These are phyloP conservation scores for Tubosaeta sp. DNA, from an alignment of 768 basidiomycete genomes.

Conservation along the genomic window DNA sequence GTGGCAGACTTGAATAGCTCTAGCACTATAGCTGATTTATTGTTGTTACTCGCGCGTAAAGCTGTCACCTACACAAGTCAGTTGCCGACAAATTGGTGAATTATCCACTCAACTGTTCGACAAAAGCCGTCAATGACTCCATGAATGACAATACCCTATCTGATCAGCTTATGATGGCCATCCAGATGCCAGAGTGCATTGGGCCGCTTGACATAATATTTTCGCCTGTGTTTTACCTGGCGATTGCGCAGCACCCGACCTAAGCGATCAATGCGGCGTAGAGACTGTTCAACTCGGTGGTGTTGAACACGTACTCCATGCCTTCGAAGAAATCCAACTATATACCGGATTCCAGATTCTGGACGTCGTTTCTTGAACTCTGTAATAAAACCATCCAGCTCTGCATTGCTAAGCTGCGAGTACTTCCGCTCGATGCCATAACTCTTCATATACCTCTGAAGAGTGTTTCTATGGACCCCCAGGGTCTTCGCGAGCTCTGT, in stretches of 20 bases:
- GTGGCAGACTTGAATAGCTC: not conserved
- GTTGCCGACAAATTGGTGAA: too few species aligned
- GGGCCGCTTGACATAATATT: not conserved
- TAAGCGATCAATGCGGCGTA: not conserved
- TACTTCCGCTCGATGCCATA: not conserved
- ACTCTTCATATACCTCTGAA: not conserved
- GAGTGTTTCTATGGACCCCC: not conserved
- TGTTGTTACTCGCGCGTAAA: not conserved
- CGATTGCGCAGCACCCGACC: not conserved
- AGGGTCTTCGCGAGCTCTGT: not conserved
- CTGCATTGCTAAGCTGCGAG: not conserved
- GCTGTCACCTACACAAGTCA: not conserved
- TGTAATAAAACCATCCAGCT: not conserved
- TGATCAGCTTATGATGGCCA: slow-evolving; percentile 24
- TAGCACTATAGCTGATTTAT: not conserved
- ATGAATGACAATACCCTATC: slow-evolving; percentile 22
- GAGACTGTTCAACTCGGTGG: not conserved
- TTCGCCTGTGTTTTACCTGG: not conserved
- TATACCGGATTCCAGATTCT: not conserved
- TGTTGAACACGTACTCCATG: not conserved
- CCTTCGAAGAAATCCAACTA: not conserved
- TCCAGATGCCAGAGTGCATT: slow-evolving; percentile 22
- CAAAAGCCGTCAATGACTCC: slow-evolving; percentile 27
- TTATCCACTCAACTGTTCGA: slow-evolving; percentile 15
- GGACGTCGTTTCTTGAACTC: not conserved